Evolutionary conservation across 1,139 yeast genomes (phyloP).

Genomic region (Hyphopichia buzzinii): DNA sequence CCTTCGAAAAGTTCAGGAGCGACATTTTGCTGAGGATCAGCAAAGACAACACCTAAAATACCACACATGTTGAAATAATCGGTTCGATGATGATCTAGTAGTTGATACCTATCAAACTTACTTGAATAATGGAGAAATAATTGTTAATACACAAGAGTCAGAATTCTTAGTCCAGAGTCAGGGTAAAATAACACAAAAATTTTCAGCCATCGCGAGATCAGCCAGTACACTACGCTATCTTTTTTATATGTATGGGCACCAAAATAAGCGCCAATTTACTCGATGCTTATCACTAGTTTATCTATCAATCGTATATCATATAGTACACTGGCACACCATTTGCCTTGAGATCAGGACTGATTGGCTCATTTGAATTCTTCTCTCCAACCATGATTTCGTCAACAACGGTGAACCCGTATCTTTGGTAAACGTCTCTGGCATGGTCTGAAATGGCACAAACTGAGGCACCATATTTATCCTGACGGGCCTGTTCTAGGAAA

Average conservation of each 20-base stretch:
- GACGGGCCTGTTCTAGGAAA: constrained; percentile 4
- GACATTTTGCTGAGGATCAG: constrained; percentile 70
- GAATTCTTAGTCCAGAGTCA: not conserved
- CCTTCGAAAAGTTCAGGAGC: constrained; percentile 93
- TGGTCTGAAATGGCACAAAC: constrained; percentile 9
- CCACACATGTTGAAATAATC: constrained; percentile 88
- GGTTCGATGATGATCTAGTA: not conserved
- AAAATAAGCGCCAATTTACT: too few species aligned
- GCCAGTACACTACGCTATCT: too few species aligned
- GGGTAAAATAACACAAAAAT: not conserved
- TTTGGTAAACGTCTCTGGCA: constrained; percentile 9
- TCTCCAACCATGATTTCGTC: constrained; percentile 5
- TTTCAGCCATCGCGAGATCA: not conserved
- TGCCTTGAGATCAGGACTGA: too few species aligned
- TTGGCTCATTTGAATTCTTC: constrained; percentile 1
- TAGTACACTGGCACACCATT: constrained; percentile 5
- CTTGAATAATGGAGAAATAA: not conserved
- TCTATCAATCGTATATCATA: constrained; percentile 5
- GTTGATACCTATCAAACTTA: too few species aligned
- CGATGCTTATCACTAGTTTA: too few species aligned
- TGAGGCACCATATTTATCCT: constrained; percentile 6
- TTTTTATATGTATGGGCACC: too few species aligned
- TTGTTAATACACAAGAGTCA: constrained; percentile 1
- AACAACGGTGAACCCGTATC: constrained; percentile 8
- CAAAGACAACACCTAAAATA: constrained; percentile 80